Conservation (phyloP, 2,329 filamentous ascomycete genomes). For the Diaporthe australafricana region DNA sequence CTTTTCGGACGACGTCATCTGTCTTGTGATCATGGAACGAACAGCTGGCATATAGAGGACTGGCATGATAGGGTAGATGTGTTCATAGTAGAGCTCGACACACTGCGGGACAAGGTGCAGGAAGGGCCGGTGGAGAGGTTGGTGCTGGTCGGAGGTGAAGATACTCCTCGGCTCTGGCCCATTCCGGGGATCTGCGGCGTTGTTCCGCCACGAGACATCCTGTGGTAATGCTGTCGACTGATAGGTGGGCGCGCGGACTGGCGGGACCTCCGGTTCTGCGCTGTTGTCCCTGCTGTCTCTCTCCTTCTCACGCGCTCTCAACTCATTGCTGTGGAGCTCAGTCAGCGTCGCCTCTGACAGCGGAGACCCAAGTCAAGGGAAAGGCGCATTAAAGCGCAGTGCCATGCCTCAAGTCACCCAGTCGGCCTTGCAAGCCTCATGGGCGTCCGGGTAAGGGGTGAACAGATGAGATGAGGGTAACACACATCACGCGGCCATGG, state of each 20-base stretch:
- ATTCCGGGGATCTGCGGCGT: conserved; percentile 46
- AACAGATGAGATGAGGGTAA: not conserved
- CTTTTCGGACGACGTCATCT: conserved; percentile 52
- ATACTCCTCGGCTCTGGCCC: conserved; percentile 51
- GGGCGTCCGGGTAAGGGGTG: not conserved
- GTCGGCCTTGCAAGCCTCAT: not conserved
- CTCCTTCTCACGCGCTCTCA: conserved; percentile 62
- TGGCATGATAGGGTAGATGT: conserved; percentile 74
- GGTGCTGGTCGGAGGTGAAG: conserved; percentile 57
- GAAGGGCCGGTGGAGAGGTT: conserved; percentile 53
- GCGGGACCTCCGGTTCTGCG: conserved; percentile 42
- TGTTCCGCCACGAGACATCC: conserved; percentile 46
- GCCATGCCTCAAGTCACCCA: not conserved
- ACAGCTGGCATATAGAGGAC: conserved; percentile 69
- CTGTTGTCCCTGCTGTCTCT: conserved; percentile 55
- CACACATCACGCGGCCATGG: conserved; percentile 67
- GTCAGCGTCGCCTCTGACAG: conserved; percentile 13
- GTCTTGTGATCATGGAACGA: conserved; percentile 59
- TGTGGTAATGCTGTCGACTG: conserved; percentile 43
- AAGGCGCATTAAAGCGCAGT: not conserved
- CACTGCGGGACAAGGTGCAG: conserved; percentile 64
- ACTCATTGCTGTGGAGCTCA: conserved; percentile 56
- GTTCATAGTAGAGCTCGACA: conserved; percentile 70
- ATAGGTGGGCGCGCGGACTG: conserved; percentile 38
- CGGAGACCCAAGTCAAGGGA: not conserved